Conservation (phyloP, 2,329 filamentous ascomycete genomes). For the Epicoccum sorghinum region DNA sequence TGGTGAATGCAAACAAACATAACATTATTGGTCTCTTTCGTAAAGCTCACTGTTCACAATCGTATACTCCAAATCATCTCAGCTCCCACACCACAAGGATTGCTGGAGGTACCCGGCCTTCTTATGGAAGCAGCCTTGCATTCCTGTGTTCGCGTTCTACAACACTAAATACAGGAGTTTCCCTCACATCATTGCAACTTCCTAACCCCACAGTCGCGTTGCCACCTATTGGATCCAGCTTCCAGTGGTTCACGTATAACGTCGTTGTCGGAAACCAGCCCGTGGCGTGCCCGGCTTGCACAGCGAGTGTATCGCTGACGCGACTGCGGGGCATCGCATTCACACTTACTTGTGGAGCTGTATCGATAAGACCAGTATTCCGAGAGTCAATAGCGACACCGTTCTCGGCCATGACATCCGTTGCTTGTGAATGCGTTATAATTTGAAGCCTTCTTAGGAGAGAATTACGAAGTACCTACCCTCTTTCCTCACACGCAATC, state of each 20-base stretch:
- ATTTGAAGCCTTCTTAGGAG: conserved; percentile 1
- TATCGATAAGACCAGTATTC: conserved; percentile 16
- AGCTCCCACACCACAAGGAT: not conserved
- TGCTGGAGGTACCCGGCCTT: conserved; percentile 6
- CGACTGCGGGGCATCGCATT: conserved; percentile 12
- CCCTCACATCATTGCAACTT: conserved; percentile 1
- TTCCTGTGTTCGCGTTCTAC: conserved; percentile 33
- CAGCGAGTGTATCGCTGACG: not conserved
- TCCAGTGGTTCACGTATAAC: not conserved
- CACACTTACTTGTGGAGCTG: conserved; percentile 5
- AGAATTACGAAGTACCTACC: not conserved
- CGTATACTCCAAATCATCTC: no score
- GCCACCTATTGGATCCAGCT: not conserved
- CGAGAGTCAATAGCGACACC: not conserved
- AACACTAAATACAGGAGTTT: conserved; percentile 37
- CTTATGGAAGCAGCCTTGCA: conserved; percentile 27
- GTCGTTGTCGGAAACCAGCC: conserved; percentile 8
- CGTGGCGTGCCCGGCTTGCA: conserved; percentile 12
- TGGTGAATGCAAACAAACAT: no score
- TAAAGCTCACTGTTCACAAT: no score
- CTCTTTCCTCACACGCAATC: not conserved
- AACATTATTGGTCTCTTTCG: no score
- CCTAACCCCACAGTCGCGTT: not conserved
- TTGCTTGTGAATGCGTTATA: conserved; percentile 1
- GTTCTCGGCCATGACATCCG: conserved; percentile 7